Percentiles rank a stretch among this genome's conserved stretches.
Evolutionary conservation across 2,329 filamentous ascomycete species (phyloP).

Genomic region (Tympanopsis confertula): DNA sequence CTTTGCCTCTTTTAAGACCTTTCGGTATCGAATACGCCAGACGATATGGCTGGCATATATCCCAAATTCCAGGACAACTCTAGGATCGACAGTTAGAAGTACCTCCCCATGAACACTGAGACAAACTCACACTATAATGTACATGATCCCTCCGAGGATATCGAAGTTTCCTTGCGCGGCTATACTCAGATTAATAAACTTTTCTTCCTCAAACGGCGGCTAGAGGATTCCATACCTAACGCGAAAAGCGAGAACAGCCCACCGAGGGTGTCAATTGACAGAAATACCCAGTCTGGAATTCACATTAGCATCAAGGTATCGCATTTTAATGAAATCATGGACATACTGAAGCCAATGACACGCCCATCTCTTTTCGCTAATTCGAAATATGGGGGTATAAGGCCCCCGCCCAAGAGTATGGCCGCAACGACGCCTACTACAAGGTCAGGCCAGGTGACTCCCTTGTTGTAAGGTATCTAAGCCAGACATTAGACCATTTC

Average conservation of each 20-base stretch:
- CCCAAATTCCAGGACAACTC: neutral
- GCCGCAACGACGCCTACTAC: neutral
- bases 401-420: neutral
- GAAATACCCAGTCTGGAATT: neutral
- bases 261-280: neutral
- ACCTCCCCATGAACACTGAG: neutral
- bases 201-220: neutral
- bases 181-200: neutral
- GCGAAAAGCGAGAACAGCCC: neutral
- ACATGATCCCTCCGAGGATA: neutral
- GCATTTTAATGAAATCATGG: neutral
- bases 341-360: neutral
- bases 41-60: neutral
- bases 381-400: neutral
- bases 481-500: neutral
- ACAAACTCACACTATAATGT: conserved; percentile 1
- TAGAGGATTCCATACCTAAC: neutral
- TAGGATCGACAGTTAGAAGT: neutral
- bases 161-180: neutral
- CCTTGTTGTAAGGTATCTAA: neutral
- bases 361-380: neutral
- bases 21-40: neutral
- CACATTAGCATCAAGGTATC: neutral
- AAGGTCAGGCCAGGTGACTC: neutral
- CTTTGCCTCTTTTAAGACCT: neutral